Evolutionary conservation across 768 basidiomycete species (phyloP), one percentile per base, ranked within the genome.

Genomic region (Auricularia heimuer): DNA sequence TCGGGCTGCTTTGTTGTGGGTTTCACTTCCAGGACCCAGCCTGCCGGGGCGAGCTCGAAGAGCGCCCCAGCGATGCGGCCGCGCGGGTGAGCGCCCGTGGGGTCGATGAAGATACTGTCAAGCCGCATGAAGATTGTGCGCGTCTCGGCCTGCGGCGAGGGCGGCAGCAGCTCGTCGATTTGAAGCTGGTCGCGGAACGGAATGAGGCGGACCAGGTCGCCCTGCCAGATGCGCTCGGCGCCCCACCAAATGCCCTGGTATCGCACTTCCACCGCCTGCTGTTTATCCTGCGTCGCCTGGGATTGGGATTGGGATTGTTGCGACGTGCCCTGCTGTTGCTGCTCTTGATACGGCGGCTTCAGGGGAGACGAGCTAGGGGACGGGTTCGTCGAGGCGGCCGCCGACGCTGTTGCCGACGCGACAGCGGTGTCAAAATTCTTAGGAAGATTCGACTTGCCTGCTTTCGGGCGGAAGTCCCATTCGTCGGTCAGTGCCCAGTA

Each of bases 221-320:
- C 90, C 3, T 82, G 78, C 92, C 93, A 96, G 63, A 94, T 90
- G 36, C 90, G 82, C 71, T 94, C 93, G 1, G 87, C 84, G 7
- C 94, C 94, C 88, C 89, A 90, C 92, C 92, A 96, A 7, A 94
- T 71, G 1, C 90, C 90, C 70, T 92, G 89, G 71, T 85, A 92
- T 51, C 85, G 78, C 61, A 75, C 81, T 70, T 89, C 87, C 12
- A 14, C 39, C 39, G 39, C 8, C 0, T 64, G 29, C 72, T 69
- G 51, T 72, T 73, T 10, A 63, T 67, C 42, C 70, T 68, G 54
- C 69, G 54, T 58, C 64, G 70, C 29, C 74, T 71, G 2, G 66
- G 61, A 29, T 29, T 29, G 29, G 29, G 29, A 29, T 29, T 29
- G 29, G 29, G 29, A 29, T 29, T 29, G 29, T 29, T 29, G 29